Evolutionary conservation across 2,329 filamentous ascomycete genomes (phyloP), one percentile per base, ranked within the genome.

Genomic region (Biscogniauxia mediterranea): DNA sequence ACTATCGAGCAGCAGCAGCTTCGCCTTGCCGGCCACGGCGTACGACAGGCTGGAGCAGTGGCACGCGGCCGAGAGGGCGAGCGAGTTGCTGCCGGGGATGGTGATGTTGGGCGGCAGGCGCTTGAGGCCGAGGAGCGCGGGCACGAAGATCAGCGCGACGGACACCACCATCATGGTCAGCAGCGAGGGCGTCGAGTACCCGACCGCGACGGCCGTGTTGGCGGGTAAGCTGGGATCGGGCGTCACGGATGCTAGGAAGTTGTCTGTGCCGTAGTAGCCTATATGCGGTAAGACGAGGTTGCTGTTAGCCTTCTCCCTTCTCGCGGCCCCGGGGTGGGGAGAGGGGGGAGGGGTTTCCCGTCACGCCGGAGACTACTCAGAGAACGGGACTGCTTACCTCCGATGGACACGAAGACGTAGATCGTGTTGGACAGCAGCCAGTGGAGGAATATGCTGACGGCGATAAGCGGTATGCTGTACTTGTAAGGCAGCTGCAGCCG

Each of bases 201-300:
- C 58, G 13, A 66, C 19, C 32, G 57, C 28, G 32, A 64, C 46
- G 8, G 50, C 57, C 5, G 64, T 59, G 25, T 59, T 32, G 15
- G 20, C 9, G 13, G 64, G 60, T 46, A 62, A 54, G 17, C 25
- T 54, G 28, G 53, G n/a, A 46, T 62, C 57, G 55, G 42, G 5
- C 13, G 21, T 8, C 23, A 17, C 49, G 23, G 38, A 46, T 11
- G 50, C 4, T 17, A 58, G 7, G 20, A 49, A 52, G 3, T 17
- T 8, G 17, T 20, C 17, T 21, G 19, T 52, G 51, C 59, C 54
- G 56, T 20, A 73, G 72, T 9, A 79, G 71, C 23, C 69, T 75
- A 46, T 8, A n/a, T n/a, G n/a, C n/a, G n/a, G 11, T 9, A 32
- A 32, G 11, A 23, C 23, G 23, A 23, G 11, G 38, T 9, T n/a